Percentiles rank a stretch among this genome's conserved stretches.
Evolutionary conservation across 108 stramenopile species (phyloP).

Genomic region (Pinguiococcus pyrenoidosus): DNA sequence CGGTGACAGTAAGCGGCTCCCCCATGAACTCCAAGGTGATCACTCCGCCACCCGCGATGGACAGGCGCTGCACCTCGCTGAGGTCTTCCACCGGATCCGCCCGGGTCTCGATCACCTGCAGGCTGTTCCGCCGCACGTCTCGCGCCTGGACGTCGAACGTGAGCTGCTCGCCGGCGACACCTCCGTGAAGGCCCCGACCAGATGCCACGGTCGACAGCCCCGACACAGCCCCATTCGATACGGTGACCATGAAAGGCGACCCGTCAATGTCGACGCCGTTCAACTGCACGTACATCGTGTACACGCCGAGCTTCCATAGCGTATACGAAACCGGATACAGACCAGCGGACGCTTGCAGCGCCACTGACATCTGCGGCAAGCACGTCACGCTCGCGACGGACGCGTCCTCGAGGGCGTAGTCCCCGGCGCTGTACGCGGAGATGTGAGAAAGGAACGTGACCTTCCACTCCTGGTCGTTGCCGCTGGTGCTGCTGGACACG

Average conservation of each 20-base stretch:
- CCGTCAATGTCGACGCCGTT: conserved; percentile 38
- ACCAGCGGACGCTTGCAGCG: too few species aligned
- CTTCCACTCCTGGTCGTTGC: conserved; percentile 32
- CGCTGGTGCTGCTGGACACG: conserved; percentile 11
- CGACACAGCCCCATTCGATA: too few species aligned
- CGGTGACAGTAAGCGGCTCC: too few species aligned
- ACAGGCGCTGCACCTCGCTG: conserved; percentile 17
- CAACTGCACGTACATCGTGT: conserved; percentile 36
- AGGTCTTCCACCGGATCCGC: conserved; percentile 8
- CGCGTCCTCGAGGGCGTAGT: too few species aligned
- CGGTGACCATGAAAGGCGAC: conserved; percentile 41
- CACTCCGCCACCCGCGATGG: background rate
- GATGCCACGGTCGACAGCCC: too few species aligned
- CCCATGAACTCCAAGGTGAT: too few species aligned
- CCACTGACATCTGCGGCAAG: too few species aligned
- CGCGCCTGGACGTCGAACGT: conserved; percentile 41
- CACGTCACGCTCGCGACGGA: too few species aligned
- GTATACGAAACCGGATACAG: conserved; percentile 53
- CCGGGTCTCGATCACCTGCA: conserved; percentile 38
- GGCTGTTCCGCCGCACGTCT: conserved; percentile 40
- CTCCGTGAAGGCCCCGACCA: conserved; percentile 35
- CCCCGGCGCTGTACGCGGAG: conserved; percentile 24
- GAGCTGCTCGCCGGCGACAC: conserved; percentile 48
- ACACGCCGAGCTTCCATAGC: conserved; percentile 45
- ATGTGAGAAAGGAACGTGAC: conserved; percentile 53